A percentile compares a stretch with the other conserved stretches of the same genome.
phyloP scores from a whole-genome alignment of 2,329 filamentous ascomycete genomes.

The Annulohypoxylon truncatum region DNA sequence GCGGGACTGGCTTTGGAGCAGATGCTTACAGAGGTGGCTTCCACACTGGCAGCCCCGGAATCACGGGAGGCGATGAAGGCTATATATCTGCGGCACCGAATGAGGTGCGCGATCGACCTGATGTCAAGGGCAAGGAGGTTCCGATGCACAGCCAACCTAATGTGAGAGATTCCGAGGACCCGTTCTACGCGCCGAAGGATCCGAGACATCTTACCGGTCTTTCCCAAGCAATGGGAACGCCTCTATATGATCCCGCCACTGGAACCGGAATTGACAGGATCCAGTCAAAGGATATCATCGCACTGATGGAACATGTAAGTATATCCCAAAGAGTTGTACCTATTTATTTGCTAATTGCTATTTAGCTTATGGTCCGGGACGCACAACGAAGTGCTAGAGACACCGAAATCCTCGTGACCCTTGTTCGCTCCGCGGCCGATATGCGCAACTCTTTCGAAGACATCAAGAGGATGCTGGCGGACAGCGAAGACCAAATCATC shows the following conservation, averaged over 20 bases:
- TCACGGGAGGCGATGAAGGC: conserved; percentile 82
- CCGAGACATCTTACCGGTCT: conserved; percentile 83
- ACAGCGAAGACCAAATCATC: conserved; percentile 91
- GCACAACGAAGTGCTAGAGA: conserved; percentile 95
- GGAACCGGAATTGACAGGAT: conserved; percentile 91
- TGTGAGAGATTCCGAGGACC: conserved; percentile 69
- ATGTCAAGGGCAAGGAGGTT: conserved; percentile 67
- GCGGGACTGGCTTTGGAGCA: conserved; percentile 52
- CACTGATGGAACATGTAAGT: conserved; percentile 93
- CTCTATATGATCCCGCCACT: conserved; percentile 89
- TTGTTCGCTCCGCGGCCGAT: conserved; percentile 93
- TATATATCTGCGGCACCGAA: conserved; percentile 83
- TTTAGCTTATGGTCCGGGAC: conserved; percentile 89
- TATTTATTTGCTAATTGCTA: conserved; percentile 43
- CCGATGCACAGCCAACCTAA: conserved; percentile 65
- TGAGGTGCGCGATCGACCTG: conserved; percentile 63
- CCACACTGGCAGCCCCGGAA: conserved; percentile 67
- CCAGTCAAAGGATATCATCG: conserved; percentile 95
- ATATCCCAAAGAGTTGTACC: neutral
- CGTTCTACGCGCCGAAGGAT: conserved; percentile 72
- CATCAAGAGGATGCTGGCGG: conserved; percentile 90
- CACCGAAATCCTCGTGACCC: conserved; percentile 93
- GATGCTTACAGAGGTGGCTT: conserved; percentile 58
- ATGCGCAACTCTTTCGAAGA: conserved; percentile 98
- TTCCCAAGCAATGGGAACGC: conserved; percentile 90